Evolutionary conservation across 441 rosid species (phyloP), one percentile per base, ranked within the genome.

Genomic region (Gossypium lobatum): DNA sequence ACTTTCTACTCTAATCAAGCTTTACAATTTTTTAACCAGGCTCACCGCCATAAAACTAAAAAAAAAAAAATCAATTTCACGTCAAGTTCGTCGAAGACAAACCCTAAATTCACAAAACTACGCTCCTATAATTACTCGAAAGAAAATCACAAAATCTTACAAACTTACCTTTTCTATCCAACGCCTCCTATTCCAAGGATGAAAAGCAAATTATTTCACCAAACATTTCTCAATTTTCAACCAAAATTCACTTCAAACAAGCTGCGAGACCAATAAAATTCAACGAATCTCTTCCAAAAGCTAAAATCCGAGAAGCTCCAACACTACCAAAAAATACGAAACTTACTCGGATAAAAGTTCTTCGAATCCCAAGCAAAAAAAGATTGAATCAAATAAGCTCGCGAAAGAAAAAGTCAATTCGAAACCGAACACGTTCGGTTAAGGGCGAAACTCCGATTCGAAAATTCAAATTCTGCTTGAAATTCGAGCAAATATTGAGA

Each of bases 41-140:
- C 57, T 14, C 37, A 4, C 37, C 20, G 11, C 55, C 10, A 6
- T 14, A 66, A 66, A 45, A 66, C 21, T 26, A 66, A 45, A 23
- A 26, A 26, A 68, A 3, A 26, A 23, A 23, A 20, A 68, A 57
- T 10, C 42, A 6, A 66, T 37, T 79, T 73, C 21, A 14, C 17
- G 28, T 66, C 46, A 64, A 81, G 16, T 9, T 71, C 70, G 3
- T 11, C 23, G 57, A 81, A 70, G 46, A 2, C 6, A 17, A 25
- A 14, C 52, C 63, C 23, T 65, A 28, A 71, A 71, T 57, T 20
- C 13, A 20, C 21, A 50, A 73, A 63, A 69, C 21, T 28, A 14
- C 10, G 63, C 28, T 53, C 62, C 68, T 52, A 0, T 0, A 37
- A 64, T 28, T 77, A 75, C 78, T 70, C 78, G 34, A 82, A 80